phyloP scores from a whole-genome alignment of 257 asterid species.

The Henckelia pumila region DNA sequence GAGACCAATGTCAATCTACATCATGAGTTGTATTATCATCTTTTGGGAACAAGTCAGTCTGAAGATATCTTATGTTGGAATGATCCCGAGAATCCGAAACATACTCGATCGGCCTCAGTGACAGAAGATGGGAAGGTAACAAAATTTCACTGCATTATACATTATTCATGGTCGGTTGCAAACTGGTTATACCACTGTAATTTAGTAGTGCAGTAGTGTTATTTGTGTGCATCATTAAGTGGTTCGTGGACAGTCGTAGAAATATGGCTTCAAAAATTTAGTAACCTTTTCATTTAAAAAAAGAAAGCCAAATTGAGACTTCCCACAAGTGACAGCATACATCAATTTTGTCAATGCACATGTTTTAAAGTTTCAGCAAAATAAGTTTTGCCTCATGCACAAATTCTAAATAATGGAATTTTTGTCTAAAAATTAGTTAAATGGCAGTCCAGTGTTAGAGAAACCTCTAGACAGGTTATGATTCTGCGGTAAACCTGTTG shows the following conservation, averaged over 20 bases:
- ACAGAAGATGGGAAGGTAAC: slow-evolving; percentile 92
- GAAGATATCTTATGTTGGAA: slow-evolving; percentile 89
- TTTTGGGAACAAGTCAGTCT: slow-evolving; percentile 84
- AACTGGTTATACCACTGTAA: not conserved
- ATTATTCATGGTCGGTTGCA: slow-evolving; percentile 12
- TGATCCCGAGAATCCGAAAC: slow-evolving; percentile 76
- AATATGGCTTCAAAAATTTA: slow-evolving; percentile 15
- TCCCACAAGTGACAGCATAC: not conserved
- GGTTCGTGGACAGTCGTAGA: not conserved
- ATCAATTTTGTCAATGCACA: not conserved
- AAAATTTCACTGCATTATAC: not conserved
- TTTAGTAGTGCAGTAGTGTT: slow-evolving; percentile 26
- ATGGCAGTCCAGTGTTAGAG: no score
- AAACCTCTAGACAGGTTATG: slow-evolving; percentile 1
- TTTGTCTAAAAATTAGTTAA: not conserved
- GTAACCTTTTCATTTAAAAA: not conserved
- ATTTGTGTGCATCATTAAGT: slow-evolving; percentile 8
- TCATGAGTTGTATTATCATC: slow-evolving; percentile 87
- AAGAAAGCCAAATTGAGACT: not conserved
- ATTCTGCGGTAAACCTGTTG: slow-evolving; percentile 7
- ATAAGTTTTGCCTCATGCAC: not conserved
- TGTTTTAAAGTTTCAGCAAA: not conserved
- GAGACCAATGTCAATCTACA: slow-evolving; percentile 80
- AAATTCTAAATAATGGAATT: not conserved
- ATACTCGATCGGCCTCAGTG: slow-evolving; percentile 60